These are phyloP conservation scores for Epichloe baconii DNA, from an alignment of 2,329 filamentous ascomycete genomes.

Conservation along the genomic window DNA sequence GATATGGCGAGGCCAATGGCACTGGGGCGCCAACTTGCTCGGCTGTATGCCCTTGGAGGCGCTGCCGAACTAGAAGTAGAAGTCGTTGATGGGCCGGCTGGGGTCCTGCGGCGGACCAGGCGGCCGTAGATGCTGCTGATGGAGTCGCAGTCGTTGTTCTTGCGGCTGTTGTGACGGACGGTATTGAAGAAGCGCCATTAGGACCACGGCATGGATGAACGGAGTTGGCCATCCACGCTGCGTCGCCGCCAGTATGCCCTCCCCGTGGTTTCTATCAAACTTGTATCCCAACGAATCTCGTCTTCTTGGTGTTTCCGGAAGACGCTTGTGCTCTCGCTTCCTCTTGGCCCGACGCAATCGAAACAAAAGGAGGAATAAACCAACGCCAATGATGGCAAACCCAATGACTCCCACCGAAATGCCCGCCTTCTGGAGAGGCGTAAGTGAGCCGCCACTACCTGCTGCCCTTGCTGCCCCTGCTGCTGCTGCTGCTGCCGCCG, in stretches of 20 bases:
- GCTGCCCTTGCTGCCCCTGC: constrained; percentile 7
- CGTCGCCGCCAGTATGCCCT: constrained; percentile 3
- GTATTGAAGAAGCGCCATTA: constrained; percentile 2
- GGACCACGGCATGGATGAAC: constrained; percentile 11
- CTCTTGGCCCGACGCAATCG: constrained; percentile 27
- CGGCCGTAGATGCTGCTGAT: background rate
- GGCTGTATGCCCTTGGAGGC: constrained; percentile 13
- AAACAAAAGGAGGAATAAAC: constrained; percentile 32
- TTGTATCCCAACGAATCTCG: constrained; percentile 25
- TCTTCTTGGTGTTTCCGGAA: constrained; percentile 4
- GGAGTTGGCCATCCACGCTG: constrained; percentile 16
- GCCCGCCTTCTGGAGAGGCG: constrained; percentile 38
- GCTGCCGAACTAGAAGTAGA: constrained; percentile 2
- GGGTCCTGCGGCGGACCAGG: background rate
- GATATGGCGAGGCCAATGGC: constrained; percentile 34
- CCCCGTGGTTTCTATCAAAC: constrained; percentile 14
- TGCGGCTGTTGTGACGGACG: background rate
- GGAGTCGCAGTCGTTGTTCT: background rate
- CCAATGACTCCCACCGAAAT: constrained; percentile 43
- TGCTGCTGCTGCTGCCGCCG: constrained; percentile 1
- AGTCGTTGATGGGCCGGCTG: constrained; percentile 2
- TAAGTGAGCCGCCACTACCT: constrained; percentile 12
- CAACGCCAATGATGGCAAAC: constrained; percentile 33
- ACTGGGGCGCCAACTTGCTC: constrained; percentile 20
- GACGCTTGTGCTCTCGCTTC: constrained; percentile 13